These are phyloP conservation scores for Geotrichum cucujoidarum DNA, from an alignment of 1,139 yeast genomes.

Conservation along the genomic window DNA sequence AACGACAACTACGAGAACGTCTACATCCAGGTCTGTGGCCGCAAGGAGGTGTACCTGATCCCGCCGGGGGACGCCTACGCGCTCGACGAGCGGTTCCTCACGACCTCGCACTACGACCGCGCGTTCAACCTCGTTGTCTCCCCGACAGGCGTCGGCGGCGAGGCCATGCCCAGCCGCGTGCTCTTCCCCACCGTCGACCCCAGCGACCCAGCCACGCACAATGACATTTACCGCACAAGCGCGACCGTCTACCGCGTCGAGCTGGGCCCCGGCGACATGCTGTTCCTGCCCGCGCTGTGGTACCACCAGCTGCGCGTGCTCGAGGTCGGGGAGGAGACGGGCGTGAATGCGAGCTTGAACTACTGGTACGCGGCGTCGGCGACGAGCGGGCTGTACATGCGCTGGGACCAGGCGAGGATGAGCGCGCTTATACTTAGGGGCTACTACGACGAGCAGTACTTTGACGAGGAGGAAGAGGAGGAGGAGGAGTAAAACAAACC, in stretches of 20 bases:
- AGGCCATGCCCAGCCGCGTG: slow-evolving; percentile 3
- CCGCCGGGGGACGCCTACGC: slow-evolving; percentile 37
- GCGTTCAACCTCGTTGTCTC: slow-evolving; percentile 4
- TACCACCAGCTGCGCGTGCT: slow-evolving; percentile 38
- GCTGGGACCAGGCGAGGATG: slow-evolving; percentile 34
- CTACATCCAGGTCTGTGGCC: slow-evolving; percentile 37
- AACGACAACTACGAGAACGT: slow-evolving; percentile 40
- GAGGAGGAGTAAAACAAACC: neutral
- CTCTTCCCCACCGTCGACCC: slow-evolving; percentile 38
- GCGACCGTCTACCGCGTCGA: slow-evolving; percentile 31
- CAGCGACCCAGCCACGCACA: slow-evolving; percentile 21
- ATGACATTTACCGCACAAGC: slow-evolving; percentile 23
- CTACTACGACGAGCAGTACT: slow-evolving; percentile 30
- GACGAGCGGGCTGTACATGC: slow-evolving; percentile 30
- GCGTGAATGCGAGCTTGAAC: slow-evolving; percentile 36
- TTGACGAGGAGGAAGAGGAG: slow-evolving; percentile 21
- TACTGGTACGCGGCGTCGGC: slow-evolving; percentile 38
- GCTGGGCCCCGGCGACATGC: slow-evolving; percentile 37
- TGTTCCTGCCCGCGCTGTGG: slow-evolving; percentile 42
- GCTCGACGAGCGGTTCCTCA: slow-evolving; percentile 28
- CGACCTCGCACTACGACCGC: slow-evolving; percentile 9
- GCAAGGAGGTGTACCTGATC: slow-evolving; percentile 35
- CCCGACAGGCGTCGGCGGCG: neutral
- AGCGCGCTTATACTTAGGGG: slow-evolving; percentile 28
- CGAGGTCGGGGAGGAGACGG: slow-evolving; percentile 16